A percentile compares a stretch with the other conserved stretches of the same genome.
Evolutionary conservation across 2,329 filamentous ascomycete species (phyloP).

Genomic region (Nigrospora oryzae): DNA sequence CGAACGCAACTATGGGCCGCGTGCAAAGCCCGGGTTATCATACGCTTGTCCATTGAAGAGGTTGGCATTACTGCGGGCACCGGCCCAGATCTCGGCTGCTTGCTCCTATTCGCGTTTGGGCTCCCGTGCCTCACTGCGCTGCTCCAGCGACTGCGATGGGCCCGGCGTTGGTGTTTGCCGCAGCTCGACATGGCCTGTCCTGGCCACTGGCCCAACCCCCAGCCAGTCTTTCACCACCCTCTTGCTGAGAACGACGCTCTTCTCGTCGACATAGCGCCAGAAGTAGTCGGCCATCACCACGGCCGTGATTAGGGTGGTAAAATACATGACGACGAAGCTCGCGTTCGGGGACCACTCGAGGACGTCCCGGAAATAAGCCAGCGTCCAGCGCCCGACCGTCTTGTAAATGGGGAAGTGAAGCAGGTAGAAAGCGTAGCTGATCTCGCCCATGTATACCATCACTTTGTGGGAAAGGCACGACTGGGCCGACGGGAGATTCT

Average conservation of each 20-base stretch:
- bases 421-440: slow-evolving; percentile 3
- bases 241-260: background rate
- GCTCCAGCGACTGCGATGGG: no score
- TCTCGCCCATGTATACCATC: slow-evolving; percentile 1
- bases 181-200: no score
- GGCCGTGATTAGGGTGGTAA: background rate
- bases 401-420: background rate
- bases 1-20: no score
- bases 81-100: no score
- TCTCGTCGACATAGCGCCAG: slow-evolving; percentile 1
- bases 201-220: no score
- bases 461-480: background rate
- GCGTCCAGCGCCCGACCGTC: background rate
- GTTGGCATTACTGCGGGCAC: no score
- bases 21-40: no score
- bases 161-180: no score
- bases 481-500: no score
- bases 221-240: background rate
- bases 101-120: no score
- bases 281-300: background rate
- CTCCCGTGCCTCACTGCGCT: no score
- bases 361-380: background rate
- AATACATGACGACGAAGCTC: background rate
- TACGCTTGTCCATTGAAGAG: no score
- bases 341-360: background rate